These are phyloP conservation scores for Tritrichomonas foetus DNA, from an alignment of 208 protist species.

Conservation along the genomic window DNA sequence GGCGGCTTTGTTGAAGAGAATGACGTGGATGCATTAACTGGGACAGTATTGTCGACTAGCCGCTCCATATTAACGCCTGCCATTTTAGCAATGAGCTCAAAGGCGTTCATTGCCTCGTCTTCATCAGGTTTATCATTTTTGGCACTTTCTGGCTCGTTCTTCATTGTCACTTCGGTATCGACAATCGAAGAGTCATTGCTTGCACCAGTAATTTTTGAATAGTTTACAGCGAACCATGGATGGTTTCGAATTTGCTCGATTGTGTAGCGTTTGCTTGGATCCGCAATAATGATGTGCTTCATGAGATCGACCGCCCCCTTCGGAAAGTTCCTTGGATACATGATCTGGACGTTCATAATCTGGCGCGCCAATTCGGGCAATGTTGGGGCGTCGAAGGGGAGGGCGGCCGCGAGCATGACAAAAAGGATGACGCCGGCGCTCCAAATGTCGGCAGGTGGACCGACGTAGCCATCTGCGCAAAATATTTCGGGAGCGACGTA, in stretches of 20 bases:
- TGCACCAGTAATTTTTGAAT: background rate
- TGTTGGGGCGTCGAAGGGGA: background rate
- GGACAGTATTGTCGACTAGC: background rate
- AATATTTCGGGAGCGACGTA: slow-evolving; percentile 39
- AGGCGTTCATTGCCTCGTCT: background rate
- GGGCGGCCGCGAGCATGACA: background rate
- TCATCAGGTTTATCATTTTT: background rate
- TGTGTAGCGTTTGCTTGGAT: background rate
- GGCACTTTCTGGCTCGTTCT: too few species aligned
- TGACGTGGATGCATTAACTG: background rate
- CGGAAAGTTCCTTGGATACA: background rate
- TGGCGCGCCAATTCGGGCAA: background rate
- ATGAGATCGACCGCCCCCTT: background rate
- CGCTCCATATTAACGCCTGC: background rate
- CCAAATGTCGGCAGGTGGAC: background rate
- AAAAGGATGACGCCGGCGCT: background rate
- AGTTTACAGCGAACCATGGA: background rate
- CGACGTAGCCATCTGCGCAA: background rate
- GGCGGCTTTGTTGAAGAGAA: background rate
- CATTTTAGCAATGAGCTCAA: background rate
- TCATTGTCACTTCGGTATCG: background rate
- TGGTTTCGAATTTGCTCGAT: background rate
- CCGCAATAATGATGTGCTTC: background rate
- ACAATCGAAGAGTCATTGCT: background rate
- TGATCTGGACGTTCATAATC: background rate